Percentiles rank a stretch among this genome's conserved stretches.
These are phyloP conservation scores for Venturia oleaginea DNA, from an alignment of 2,329 filamentous ascomycete genomes.

Conservation along the genomic window DNA sequence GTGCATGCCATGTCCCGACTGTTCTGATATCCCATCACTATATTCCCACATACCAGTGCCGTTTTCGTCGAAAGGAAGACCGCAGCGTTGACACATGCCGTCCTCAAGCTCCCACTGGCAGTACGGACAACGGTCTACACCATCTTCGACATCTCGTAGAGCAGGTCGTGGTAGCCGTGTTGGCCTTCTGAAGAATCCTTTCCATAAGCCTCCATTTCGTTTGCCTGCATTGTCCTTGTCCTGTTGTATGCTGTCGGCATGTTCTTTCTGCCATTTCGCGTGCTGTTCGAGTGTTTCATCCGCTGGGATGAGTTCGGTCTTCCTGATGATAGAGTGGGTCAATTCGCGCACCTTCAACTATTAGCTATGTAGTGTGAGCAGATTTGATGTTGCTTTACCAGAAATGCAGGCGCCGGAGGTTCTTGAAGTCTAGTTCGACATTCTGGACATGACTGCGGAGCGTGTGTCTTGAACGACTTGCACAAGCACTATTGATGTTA, in stretches of 20 bases:
- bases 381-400: neutral
- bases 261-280: slow-evolving; percentile 46
- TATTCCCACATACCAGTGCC: slow-evolving; percentile 25
- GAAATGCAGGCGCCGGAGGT: slow-evolving; percentile 52
- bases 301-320: slow-evolving; percentile 51
- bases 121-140: slow-evolving; percentile 51
- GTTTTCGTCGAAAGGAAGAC: slow-evolving; percentile 41
- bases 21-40: slow-evolving; percentile 35
- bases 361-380: neutral
- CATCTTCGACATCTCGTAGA: slow-evolving; percentile 49
- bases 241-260: slow-evolving; percentile 48
- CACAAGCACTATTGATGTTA: slow-evolving; percentile 42
- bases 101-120: slow-evolving; percentile 58
- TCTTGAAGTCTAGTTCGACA: slow-evolving; percentile 51
- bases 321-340: slow-evolving; percentile 52
- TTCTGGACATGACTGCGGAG: slow-evolving; percentile 52
- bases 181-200: slow-evolving; percentile 44
- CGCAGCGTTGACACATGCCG: slow-evolving; percentile 47
- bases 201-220: slow-evolving; percentile 51
- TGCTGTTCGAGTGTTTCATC: slow-evolving; percentile 58
- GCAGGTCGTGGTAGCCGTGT: slow-evolving; percentile 24
- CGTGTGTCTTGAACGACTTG: slow-evolving; percentile 46
- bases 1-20: slow-evolving; percentile 28
- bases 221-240: slow-evolving; percentile 48
- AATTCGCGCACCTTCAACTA: slow-evolving; percentile 44